These are phyloP conservation scores for Mycena vulgaris DNA, from an alignment of 768 basidiomycete genomes.

Conservation along the genomic window DNA sequence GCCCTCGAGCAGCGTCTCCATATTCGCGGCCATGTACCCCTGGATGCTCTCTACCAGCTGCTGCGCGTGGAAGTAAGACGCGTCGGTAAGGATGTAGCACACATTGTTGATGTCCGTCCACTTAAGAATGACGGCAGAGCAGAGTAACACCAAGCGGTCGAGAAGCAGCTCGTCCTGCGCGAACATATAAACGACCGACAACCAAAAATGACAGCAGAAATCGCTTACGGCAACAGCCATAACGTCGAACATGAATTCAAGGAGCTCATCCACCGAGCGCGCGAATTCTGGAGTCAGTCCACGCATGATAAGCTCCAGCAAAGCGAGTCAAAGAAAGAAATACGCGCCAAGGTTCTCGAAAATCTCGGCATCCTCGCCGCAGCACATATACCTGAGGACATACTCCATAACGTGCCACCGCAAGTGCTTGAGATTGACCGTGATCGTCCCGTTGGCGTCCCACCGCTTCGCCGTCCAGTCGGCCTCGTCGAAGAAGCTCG, in stretches of 20 bases:
- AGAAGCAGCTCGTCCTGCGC: slow-evolving; percentile 88
- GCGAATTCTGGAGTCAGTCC: slow-evolving; percentile 66
- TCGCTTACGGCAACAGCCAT: slow-evolving; percentile 83
- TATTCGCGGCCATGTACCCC: slow-evolving; percentile 84
- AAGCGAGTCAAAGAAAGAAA: neutral
- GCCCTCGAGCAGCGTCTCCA: slow-evolving; percentile 90
- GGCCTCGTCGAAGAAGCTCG: slow-evolving; percentile 84
- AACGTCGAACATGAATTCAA: slow-evolving; percentile 91
- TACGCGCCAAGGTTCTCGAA: slow-evolving; percentile 80
- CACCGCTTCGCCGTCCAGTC: slow-evolving; percentile 85
- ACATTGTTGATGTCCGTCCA: slow-evolving; percentile 83
- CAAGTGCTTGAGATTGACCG: slow-evolving; percentile 81
- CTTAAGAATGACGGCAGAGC: slow-evolving; percentile 81
- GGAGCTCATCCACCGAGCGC: slow-evolving; percentile 76
- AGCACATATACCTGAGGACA: slow-evolving; percentile 84
- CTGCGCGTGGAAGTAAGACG: slow-evolving; percentile 80
- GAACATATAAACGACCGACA: slow-evolving; percentile 22
- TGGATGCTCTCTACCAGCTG: slow-evolving; percentile 81
- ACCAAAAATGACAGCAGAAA: neutral
- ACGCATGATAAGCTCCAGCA: slow-evolving; percentile 14
- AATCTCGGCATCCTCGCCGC: slow-evolving; percentile 75
- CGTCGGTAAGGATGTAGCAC: slow-evolving; percentile 85
- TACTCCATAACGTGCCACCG: slow-evolving; percentile 81
- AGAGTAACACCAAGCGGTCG: slow-evolving; percentile 87
- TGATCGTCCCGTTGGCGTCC: slow-evolving; percentile 65